Conservation (phyloP, 345 rosid genomes). For the Rhodamnia rubescens region DNA sequence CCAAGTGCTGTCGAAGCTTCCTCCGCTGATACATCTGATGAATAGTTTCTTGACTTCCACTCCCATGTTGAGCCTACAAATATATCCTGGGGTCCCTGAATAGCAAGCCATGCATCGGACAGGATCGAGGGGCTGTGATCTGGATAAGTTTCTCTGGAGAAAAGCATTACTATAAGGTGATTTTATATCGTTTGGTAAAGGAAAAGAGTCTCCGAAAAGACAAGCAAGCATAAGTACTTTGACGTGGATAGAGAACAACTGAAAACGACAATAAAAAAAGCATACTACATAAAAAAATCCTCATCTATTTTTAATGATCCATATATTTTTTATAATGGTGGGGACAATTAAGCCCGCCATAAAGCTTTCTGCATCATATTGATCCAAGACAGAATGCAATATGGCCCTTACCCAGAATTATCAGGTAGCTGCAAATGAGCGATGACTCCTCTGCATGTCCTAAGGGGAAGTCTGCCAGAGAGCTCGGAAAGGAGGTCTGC, state of each 20-base stretch:
- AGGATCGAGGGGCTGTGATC: conserved; percentile 60
- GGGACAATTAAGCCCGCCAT: background rate
- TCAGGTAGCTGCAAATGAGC: conserved; percentile 52
- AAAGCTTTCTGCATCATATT: background rate
- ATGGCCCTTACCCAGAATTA: conserved; percentile 23
- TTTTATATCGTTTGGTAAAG: background rate
- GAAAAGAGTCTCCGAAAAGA: background rate
- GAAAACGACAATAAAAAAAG: background rate
- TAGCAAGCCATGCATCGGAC: conserved; percentile 82
- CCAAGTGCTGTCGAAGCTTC: conserved; percentile 66
- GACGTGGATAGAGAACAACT: background rate
- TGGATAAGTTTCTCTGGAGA: conserved; percentile 54
- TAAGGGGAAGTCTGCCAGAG: conserved; percentile 73
- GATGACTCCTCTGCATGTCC: conserved; percentile 85
- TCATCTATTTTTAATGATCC: background rate
- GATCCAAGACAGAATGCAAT: background rate
- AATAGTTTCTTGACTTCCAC: conserved; percentile 70
- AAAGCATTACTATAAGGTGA: background rate
- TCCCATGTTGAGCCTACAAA: conserved; percentile 89
- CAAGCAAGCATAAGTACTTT: background rate
- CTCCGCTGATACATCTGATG: conserved; percentile 44
- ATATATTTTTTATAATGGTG: background rate
- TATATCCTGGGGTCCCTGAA: conserved; percentile 51
- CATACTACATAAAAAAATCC: background rate
- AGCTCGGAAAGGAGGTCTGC: conserved; percentile 58